These are phyloP conservation scores for Arthroderma sp. DNA, from an alignment of 2,329 filamentous ascomycete genomes.

Conservation along the genomic window DNA sequence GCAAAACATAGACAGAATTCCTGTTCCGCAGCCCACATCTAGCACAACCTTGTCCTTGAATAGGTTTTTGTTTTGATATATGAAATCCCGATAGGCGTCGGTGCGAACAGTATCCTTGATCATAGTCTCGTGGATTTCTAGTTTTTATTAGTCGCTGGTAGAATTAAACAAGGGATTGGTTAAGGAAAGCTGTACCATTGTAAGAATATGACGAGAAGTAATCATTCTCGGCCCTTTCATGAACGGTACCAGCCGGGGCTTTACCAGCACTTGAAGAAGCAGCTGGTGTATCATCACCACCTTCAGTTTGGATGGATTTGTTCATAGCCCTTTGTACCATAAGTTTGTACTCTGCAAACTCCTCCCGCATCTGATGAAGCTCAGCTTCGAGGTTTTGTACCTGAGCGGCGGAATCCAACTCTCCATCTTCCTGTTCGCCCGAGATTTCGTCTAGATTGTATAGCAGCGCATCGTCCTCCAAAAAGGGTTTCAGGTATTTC, in stretches of 20 bases:
- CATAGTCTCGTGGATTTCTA: slow-evolving; percentile 92
- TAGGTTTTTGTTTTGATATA: slow-evolving; percentile 78
- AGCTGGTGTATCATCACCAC: slow-evolving; percentile 24
- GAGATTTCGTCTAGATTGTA: slow-evolving; percentile 72
- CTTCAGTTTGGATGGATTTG: slow-evolving; percentile 48
- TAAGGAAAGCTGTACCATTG: slow-evolving; percentile 42
- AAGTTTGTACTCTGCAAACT: slow-evolving; percentile 52
- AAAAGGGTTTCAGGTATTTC: slow-evolving; percentile 64
- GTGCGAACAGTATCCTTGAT: slow-evolving; percentile 80
- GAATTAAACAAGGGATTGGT: not conserved
- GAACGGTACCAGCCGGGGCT: slow-evolving; percentile 15
- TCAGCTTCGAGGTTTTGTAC: slow-evolving; percentile 50
- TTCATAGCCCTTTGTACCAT: slow-evolving; percentile 55
- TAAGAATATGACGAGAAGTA: slow-evolving; percentile 55
- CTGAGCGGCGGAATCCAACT: slow-evolving; percentile 30
- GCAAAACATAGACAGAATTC: slow-evolving; percentile 89
- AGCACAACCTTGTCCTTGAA: slow-evolving; percentile 79
- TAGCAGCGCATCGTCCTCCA: slow-evolving; percentile 81
- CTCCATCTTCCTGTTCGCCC: slow-evolving; percentile 16
- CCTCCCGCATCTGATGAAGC: slow-evolving; percentile 44
- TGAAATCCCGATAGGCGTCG: slow-evolving; percentile 86
- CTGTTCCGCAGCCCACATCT: slow-evolving; percentile 76
- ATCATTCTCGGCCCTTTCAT: slow-evolving; percentile 42
- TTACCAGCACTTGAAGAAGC: slow-evolving; percentile 15
- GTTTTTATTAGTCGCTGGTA: not conserved